These are phyloP conservation scores for Dryas drummondii DNA, from an alignment of 306 rosid species.

Conservation along the genomic window DNA sequence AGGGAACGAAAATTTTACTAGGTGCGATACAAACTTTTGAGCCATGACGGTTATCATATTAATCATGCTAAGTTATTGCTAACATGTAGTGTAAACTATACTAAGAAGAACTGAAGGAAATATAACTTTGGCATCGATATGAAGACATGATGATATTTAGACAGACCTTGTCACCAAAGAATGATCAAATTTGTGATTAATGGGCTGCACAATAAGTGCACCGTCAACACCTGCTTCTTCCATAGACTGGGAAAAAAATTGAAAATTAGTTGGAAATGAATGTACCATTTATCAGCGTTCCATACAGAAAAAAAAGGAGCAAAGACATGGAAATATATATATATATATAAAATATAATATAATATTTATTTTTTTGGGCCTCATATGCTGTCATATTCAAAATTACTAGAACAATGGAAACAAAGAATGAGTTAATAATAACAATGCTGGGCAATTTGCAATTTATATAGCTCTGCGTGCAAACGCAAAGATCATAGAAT, in stretches of 20 bases:
- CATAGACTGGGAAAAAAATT: conserved; percentile 53
- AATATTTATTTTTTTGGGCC: no score
- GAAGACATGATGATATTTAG: not conserved
- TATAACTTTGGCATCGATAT: not conserved
- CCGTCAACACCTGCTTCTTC: conserved; percentile 86
- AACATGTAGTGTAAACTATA: not conserved
- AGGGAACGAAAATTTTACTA: not conserved
- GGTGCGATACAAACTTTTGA: not conserved
- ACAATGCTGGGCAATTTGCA: not conserved
- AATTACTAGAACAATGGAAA: not conserved
- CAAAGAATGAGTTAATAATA: not conserved
- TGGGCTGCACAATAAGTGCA: conserved; percentile 92
- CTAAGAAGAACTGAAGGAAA: not conserved
- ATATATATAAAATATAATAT: no score
- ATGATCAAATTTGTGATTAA: conserved; percentile 85
- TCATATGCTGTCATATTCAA: no score
- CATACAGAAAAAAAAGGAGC: not conserved
- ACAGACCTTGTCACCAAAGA: conserved; percentile 78
- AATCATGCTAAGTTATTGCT: not conserved
- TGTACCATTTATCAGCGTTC: not conserved
- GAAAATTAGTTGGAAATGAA: not conserved
- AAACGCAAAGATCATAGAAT: not conserved
- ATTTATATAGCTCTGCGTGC: no score
- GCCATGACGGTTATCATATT: not conserved
- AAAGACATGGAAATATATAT: not conserved